Evolutionary conservation across 2,329 filamentous ascomycete species (phyloP), one percentile per base, ranked within the genome.

Genomic region (Drechslera avenae): DNA sequence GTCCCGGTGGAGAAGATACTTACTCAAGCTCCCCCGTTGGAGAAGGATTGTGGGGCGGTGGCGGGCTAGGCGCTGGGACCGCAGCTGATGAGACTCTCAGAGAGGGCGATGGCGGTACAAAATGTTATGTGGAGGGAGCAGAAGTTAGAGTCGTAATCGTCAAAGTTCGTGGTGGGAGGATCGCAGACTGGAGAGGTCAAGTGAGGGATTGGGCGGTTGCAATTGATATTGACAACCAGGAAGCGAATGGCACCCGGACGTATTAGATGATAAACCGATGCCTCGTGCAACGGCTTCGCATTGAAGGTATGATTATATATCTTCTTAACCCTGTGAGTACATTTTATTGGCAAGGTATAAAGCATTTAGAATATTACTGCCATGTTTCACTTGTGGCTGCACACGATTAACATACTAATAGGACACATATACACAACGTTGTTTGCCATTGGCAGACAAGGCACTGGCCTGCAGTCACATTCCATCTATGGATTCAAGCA

Each of bases 111-210:
- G 76, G 75, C 16, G 76, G 85, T 0, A 77, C 82, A 28, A 82
- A 83, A 67, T 86, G 83, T 67, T 90, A 91, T 73, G 83, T 96
- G 34, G 88, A 87, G 31, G 89, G 88, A 3, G 88, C 91, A 67
- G 89, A 94, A 70, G 91, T 95, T 1, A 82, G 89, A 40, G 92
- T 97, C 5, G 90, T 97, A 28, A 83, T 93, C 5, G 94, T 97
- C 6, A 84, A 83, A 63, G 90, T 97, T 62, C 83, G 82, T 64
- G 90, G 92, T 69, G 91, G 94, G 40, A 83, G 91, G 66, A 95
- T 95, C 64, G 91, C 89, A 59, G 94, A 96, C 73, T 96, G 89
- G 89, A 96, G 96, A 78, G 93, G 94, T n/a, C 85, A 86, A 12
- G 91, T 97, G 4, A 85, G 88, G 64, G 93, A 97, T 70, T 97